Conservation (phyloP, 345 rosid species). For the Hevea brasiliensis region DNA sequence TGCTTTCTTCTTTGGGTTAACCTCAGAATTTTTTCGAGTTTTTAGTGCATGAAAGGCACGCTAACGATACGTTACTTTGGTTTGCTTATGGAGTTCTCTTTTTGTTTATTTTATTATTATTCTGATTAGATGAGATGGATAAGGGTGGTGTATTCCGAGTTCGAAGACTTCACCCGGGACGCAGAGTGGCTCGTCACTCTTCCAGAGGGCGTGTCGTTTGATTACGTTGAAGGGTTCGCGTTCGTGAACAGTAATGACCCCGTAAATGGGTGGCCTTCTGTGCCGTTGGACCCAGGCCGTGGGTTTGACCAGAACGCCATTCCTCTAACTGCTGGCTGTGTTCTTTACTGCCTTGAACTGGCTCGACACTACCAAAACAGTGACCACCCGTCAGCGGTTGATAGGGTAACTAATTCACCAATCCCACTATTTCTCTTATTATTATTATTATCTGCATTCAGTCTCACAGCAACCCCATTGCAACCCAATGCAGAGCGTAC, state of each 20-base stretch:
- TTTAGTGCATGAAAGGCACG: conserved; percentile 31
- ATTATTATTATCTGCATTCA: conserved; percentile 8
- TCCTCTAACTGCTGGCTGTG: conserved; percentile 53
- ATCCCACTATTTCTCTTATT: too few species aligned
- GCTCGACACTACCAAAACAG: conserved; percentile 57
- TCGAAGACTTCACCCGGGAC: conserved; percentile 62
- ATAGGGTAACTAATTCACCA: conserved; percentile 49
- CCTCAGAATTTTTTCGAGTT: neutral
- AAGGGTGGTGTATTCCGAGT: conserved; percentile 75
- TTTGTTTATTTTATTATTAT: too few species aligned
- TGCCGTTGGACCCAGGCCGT: conserved; percentile 47
- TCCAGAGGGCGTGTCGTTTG: conserved; percentile 52
- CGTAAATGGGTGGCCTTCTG: conserved; percentile 84
- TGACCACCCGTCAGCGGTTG: conserved; percentile 47
- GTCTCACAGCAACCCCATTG: neutral
- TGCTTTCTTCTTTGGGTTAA: neutral
- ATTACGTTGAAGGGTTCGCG: conserved; percentile 88
- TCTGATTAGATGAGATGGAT: conserved; percentile 86
- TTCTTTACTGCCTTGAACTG: conserved; percentile 85
- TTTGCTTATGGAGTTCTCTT: too few species aligned
- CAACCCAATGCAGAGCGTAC: neutral
- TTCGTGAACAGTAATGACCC: conserved; percentile 80
- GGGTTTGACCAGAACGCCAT: conserved; percentile 44
- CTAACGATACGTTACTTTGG: neutral
- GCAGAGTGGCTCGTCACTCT: conserved; percentile 80